Percentiles rank a stretch among this genome's conserved stretches.
These are phyloP conservation scores for Naganishia kalamii DNA, from an alignment of 768 basidiomycete species.

Conservation along the genomic window DNA sequence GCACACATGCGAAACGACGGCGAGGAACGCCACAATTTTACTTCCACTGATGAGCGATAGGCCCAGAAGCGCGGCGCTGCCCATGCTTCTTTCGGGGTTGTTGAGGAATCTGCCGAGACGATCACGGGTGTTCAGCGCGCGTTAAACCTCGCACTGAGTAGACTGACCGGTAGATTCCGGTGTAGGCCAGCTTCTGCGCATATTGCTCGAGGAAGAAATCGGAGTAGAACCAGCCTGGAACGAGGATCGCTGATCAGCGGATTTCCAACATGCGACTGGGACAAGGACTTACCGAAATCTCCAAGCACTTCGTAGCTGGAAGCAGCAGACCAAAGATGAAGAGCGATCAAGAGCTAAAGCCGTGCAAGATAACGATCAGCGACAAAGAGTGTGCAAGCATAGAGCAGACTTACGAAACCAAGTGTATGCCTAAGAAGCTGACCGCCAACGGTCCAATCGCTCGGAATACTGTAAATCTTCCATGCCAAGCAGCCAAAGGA, in stretches of 20 bases:
- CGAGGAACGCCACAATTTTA: conserved; percentile 79
- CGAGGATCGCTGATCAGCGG: background rate
- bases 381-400: background rate
- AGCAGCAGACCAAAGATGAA: conserved; percentile 85
- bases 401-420: conserved; percentile 60
- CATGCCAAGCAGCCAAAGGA: conserved; percentile 80
- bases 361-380: background rate
- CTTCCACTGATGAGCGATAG: conserved; percentile 83
- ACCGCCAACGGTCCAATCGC: conserved; percentile 79
- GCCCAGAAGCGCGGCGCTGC: conserved; percentile 91
- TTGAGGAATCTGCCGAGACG: conserved; percentile 59
- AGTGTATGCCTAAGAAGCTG: conserved; percentile 81
- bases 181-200: conserved; percentile 82
- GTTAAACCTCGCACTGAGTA: conserved; percentile 45
- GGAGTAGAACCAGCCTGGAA: conserved; percentile 91
- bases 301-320: conserved; percentile 91
- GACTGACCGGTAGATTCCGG: conserved; percentile 75
- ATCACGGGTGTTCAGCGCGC: conserved; percentile 46
- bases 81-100: conserved; percentile 86
- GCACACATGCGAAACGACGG: conserved; percentile 73
- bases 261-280: background rate
- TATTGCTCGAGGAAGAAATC: conserved; percentile 95
- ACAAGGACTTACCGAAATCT: conserved; percentile 62
- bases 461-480: conserved; percentile 78
- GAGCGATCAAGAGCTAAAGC: conserved; percentile 64